These are phyloP conservation scores for Fragaria vesca DNA, from an alignment of 306 rosid species.

Conservation along the genomic window DNA sequence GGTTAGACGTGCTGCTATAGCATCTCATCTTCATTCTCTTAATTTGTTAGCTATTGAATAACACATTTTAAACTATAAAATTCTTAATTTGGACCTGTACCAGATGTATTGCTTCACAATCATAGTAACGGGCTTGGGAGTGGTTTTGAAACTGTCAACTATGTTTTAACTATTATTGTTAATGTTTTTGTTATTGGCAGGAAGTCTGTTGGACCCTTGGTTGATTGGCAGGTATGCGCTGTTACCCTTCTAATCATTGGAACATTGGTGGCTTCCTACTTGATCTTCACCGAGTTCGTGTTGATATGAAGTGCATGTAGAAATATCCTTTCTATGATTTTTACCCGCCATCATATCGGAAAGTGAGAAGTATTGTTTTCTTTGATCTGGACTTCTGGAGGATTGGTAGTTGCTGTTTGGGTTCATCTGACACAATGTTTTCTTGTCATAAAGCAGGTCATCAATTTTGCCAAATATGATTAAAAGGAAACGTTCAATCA, in stretches of 20 bases:
- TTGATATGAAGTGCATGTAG: background rate
- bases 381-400: background rate
- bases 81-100: background rate
- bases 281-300: background rate
- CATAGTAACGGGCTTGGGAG: background rate
- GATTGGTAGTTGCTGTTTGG: background rate
- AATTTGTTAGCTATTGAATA: background rate
- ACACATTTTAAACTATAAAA: background rate
- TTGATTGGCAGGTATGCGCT: background rate
- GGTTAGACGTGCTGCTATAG: background rate
- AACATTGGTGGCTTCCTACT: background rate
- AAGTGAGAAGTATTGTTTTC: background rate
- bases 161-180: background rate
- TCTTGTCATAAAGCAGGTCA: background rate
- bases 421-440: background rate
- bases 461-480: background rate
- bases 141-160: background rate
- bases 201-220: background rate
- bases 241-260: background rate
- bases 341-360: background rate
- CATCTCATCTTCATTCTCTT: background rate
- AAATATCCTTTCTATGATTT: background rate
- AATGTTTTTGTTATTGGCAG: background rate
- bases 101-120: background rate
- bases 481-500: background rate